Conservation (phyloP, 164 flowering plant species). For the Piper betle region DNA sequence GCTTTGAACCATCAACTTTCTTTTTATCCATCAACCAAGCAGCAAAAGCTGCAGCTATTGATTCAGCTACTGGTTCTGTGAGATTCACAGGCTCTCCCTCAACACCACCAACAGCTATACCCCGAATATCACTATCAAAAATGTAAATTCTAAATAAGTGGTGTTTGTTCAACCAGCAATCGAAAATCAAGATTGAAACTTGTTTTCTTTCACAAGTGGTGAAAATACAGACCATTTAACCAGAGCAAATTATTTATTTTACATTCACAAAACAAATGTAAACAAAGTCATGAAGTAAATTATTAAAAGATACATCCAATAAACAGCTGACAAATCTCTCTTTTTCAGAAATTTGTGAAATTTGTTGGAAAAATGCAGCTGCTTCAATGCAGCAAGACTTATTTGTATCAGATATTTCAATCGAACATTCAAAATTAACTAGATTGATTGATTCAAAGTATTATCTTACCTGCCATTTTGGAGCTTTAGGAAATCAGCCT, state of each 20-base stretch:
- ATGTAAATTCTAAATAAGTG: background rate
- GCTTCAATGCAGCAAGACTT: background rate
- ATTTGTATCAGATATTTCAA: background rate
- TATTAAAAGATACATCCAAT: too few species aligned
- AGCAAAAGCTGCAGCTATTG: conserved; percentile 91
- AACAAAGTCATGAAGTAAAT: background rate
- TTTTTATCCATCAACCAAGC: conserved; percentile 76
- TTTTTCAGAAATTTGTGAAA: background rate
- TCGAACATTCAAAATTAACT: background rate
- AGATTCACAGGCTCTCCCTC: conserved; percentile 90
- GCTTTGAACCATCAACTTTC: conserved; percentile 37
- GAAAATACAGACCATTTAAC: too few species aligned
- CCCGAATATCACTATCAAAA: conserved; percentile 80
- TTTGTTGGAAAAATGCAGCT: background rate
- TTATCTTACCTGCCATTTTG: conserved; percentile 87
- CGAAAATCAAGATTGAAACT: too few species aligned
- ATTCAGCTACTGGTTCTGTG: conserved; percentile 83
- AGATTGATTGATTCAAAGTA: background rate
- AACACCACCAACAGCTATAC: conserved; percentile 93
- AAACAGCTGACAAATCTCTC: background rate
- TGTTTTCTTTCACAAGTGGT: background rate
- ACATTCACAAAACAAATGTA: too few species aligned
- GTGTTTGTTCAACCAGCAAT: too few species aligned
- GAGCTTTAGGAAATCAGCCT: conserved; percentile 71
- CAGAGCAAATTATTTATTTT: too few species aligned